Conservation (phyloP, 768 basidiomycete genomes). For the Collybia sp. region DNA sequence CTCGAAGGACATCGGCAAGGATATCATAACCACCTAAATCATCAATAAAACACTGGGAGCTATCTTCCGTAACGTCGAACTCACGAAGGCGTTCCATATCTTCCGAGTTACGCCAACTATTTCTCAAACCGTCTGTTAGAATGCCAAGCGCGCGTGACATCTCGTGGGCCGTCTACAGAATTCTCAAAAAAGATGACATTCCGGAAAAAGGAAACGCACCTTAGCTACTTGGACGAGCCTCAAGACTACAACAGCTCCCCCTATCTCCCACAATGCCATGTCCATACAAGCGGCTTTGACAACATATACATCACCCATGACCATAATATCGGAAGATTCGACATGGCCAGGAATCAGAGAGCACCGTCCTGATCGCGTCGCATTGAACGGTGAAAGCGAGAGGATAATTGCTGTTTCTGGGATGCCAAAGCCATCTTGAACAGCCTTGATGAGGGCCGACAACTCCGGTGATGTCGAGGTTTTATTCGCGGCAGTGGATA, state of each 20-base stretch:
- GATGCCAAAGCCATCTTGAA: slow-evolving; percentile 44
- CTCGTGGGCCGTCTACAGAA: slow-evolving; percentile 64
- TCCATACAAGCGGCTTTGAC: slow-evolving; percentile 67
- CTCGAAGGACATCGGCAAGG: slow-evolving; percentile 65
- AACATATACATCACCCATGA: slow-evolving; percentile 52
- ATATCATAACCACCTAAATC: slow-evolving; percentile 81
- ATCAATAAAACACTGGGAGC: background rate
- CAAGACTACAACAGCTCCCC: slow-evolving; percentile 72
- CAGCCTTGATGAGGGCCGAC: slow-evolving; percentile 41
- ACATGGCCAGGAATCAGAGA: slow-evolving; percentile 14
- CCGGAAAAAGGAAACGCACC: slow-evolving; percentile 31
- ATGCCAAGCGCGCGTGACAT: slow-evolving; percentile 69
- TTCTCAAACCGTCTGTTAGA: slow-evolving; percentile 70
- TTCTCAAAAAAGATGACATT: background rate
- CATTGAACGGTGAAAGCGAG: slow-evolving; percentile 32
- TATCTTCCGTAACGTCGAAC: slow-evolving; percentile 17
- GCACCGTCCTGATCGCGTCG: slow-evolving; percentile 11
- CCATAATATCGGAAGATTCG: slow-evolving; percentile 16
- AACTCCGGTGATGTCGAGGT: slow-evolving; percentile 17
- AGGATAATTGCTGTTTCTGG: slow-evolving; percentile 32
- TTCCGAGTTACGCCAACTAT: slow-evolving; percentile 91
- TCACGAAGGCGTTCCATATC: slow-evolving; percentile 88
- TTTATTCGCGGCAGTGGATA: slow-evolving; percentile 42
- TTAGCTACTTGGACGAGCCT: slow-evolving; percentile 72
- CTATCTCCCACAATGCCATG: slow-evolving; percentile 74